A percentile compares a stretch with the other conserved stretches of the same genome.
Evolutionary conservation across 768 basidiomycete genomes (phyloP).

Genomic region (Lentinula boryana): DNA sequence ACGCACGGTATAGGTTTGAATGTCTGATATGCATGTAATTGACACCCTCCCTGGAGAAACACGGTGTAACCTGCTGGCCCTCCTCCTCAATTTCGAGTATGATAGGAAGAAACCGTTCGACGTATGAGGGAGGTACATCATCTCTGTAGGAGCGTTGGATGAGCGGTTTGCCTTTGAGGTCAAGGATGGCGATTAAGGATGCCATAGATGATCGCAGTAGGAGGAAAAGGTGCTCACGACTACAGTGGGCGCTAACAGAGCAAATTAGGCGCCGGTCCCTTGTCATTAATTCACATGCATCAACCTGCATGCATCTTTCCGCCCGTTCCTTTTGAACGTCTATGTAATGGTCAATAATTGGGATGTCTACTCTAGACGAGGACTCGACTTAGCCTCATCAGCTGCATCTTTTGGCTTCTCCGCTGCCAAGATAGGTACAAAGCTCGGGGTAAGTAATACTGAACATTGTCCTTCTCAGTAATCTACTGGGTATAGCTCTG

Average conservation of each 20-base stretch:
- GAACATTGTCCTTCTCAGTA: not conserved
- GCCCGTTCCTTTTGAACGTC: not conserved
- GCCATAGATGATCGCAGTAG: slow-evolving; percentile 28
- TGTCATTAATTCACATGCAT: not conserved
- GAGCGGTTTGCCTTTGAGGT: slow-evolving; percentile 96
- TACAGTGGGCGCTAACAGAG: not conserved
- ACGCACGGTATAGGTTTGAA: slow-evolving; percentile 92
- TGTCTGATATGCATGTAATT: slow-evolving; percentile 99
- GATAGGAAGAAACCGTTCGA: slow-evolving; percentile 92
- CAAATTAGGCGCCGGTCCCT: not conserved
- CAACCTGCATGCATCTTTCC: not conserved
- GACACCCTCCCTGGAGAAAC: slow-evolving; percentile 90
- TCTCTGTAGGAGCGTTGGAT: slow-evolving; percentile 97
- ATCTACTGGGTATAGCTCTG: slow-evolving; percentile 3
- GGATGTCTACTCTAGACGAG: slow-evolving; percentile 48
- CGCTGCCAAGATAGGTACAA: slow-evolving; percentile 61
- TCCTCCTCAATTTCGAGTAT: slow-evolving; percentile 97
- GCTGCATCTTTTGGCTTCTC: slow-evolving; percentile 62
- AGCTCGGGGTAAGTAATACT: slow-evolving; percentile 52
- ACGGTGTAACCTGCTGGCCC: slow-evolving; percentile 91
- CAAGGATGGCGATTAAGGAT: slow-evolving; percentile 85
- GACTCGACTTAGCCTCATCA: slow-evolving; percentile 62
- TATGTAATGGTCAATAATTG: slow-evolving; percentile 35
- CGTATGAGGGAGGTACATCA: slow-evolving; percentile 83
- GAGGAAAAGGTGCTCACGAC: not conserved